A percentile compares a stretch with the other conserved stretches of the same genome.
These are phyloP conservation scores for Chenopodium berlandieri DNA, from an alignment of 148 eudicot species.

Conservation along the genomic window DNA sequence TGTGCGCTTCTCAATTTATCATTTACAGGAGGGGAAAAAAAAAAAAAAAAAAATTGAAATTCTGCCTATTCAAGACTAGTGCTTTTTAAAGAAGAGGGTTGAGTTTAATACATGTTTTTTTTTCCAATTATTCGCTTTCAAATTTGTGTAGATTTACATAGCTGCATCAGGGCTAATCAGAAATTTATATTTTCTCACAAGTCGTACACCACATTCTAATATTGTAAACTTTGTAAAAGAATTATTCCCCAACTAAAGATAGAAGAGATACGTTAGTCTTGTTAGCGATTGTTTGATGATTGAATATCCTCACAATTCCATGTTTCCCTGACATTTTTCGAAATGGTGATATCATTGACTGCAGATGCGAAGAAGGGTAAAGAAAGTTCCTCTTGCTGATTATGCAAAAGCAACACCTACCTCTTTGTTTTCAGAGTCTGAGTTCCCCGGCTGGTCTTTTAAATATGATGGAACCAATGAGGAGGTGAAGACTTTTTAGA, in stretches of 20 bases:
- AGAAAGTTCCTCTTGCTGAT: constrained; percentile 85
- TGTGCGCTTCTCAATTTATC: not conserved
- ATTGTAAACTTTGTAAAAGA: not conserved
- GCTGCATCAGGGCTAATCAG: too few species aligned
- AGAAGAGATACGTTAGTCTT: not conserved
- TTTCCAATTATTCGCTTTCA: too few species aligned
- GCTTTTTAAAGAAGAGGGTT: too few species aligned
- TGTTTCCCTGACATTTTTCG: not conserved
- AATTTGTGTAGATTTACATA: too few species aligned
- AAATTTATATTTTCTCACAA: not conserved
- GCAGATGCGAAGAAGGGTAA: constrained; percentile 82
- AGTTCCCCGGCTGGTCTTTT: constrained; percentile 84
- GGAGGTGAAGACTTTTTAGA: not conserved
- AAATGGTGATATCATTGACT: constrained; percentile 15
- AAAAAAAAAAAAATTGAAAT: too few species aligned
- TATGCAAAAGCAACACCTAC: constrained; percentile 58
- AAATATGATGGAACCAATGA: constrained; percentile 29
- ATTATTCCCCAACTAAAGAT: not conserved
- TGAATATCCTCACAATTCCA: not conserved
- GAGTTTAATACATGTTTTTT: too few species aligned
- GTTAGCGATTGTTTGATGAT: not conserved
- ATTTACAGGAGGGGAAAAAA: too few species aligned
- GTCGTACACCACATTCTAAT: too few species aligned
- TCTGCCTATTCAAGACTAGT: too few species aligned
- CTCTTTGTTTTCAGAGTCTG: constrained; percentile 60